A percentile compares a stretch with the other conserved stretches of the same genome.
Conservation (phyloP, 805 yeast species). For the Yarrowia hollandica region DNA sequence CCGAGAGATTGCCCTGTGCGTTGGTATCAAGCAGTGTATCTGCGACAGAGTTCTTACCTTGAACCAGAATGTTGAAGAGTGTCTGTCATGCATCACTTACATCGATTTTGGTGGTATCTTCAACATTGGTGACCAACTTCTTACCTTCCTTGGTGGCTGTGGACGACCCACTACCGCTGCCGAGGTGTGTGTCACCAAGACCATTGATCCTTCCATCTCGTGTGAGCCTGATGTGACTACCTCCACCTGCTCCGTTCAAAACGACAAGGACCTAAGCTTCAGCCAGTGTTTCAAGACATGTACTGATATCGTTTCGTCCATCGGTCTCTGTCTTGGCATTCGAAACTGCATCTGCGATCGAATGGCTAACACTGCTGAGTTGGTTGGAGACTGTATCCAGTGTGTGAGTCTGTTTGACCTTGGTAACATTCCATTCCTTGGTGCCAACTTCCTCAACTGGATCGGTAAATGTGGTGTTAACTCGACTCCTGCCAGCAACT, state of each 20-base stretch:
- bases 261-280: neutral
- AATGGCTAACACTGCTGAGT: neutral
- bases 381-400: conserved; percentile 6
- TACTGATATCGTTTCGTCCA: neutral
- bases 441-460: conserved; percentile 18
- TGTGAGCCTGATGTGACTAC: conserved; percentile 14
- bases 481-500: neutral
- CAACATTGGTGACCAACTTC: neutral
- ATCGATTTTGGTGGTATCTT: neutral
- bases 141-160: neutral
- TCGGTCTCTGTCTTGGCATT: neutral
- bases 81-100: neutral
- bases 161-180: conserved; percentile 8
- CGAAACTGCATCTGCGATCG: conserved; percentile 6
- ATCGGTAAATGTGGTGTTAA: neutral
- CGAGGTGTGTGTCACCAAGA: conserved; percentile 4
- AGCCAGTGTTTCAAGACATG: neutral
- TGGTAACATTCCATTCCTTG: neutral
- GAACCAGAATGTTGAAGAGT: conserved; percentile 1
- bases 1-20: conserved; percentile 8
- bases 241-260: neutral
- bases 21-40: conserved; percentile 3
- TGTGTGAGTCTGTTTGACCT: conserved; percentile 7
- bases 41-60: neutral
- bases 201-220: conserved; percentile 1